Percentiles rank a stretch among this genome's conserved stretches.
These are phyloP conservation scores for Diaporthe capsici DNA, from an alignment of 2,329 filamentous ascomycete genomes.

Conservation along the genomic window DNA sequence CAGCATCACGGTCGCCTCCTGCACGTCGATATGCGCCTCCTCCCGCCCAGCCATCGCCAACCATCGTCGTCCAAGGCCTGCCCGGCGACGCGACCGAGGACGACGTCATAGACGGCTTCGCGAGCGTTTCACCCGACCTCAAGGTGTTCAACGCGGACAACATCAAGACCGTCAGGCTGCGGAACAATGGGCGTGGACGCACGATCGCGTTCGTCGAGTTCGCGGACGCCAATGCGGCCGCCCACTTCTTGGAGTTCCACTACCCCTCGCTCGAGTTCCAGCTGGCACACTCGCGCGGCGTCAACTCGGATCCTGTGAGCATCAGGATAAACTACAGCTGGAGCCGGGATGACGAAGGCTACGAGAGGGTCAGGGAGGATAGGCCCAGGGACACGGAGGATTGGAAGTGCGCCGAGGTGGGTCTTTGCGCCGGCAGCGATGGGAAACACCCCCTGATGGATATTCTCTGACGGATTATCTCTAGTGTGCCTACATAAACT, in stretches of 20 bases:
- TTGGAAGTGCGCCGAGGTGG: conserved; percentile 57
- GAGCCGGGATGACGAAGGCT: conserved; percentile 50
- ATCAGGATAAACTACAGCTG: conserved; percentile 55
- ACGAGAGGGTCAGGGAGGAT: conserved; percentile 34
- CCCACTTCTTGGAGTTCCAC: conserved; percentile 55
- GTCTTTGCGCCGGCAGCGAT: not conserved
- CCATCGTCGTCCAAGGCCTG: conserved; percentile 68
- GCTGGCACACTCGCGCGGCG: conserved; percentile 48
- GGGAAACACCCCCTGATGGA: not conserved
- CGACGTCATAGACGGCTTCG: conserved; percentile 52
- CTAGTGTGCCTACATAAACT: conserved; percentile 71
- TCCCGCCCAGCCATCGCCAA: conserved; percentile 45
- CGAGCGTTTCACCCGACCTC: conserved; percentile 39
- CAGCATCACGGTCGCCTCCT: conserved; percentile 37
- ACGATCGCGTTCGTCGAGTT: conserved; percentile 59
- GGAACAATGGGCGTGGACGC: conserved; percentile 46
- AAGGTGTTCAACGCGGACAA: conserved; percentile 42
- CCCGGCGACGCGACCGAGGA: conserved; percentile 63
- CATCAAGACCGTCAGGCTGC: conserved; percentile 42
- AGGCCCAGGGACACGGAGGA: conserved; percentile 49
- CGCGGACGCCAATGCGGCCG: conserved; percentile 54
- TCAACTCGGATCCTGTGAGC: conserved; percentile 48
- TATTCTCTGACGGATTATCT: not conserved
- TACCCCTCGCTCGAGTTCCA: conserved; percentile 54
- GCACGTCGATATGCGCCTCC: conserved; percentile 29